Evolutionary conservation across 129 eudicot species (phyloP), one percentile per base, ranked within the genome.

Genomic region (Helichrysum umbraculigerum): DNA sequence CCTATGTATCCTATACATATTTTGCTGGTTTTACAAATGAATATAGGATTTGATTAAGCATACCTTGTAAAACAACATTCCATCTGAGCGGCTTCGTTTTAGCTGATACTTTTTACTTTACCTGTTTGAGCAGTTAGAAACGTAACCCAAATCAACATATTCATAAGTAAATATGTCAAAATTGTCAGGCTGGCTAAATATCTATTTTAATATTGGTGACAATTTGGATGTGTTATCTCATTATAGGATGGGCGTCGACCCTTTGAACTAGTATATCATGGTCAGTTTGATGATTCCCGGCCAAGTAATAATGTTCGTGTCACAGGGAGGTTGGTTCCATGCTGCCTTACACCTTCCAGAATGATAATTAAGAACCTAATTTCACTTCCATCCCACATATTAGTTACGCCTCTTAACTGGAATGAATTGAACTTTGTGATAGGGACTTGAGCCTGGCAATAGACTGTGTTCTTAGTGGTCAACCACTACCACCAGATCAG

Each of bases 281-380:
- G 99, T 28, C 99, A 95, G 76, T 95, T 91, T 85, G 99, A 95
- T 69, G 99, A 95, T 88, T 95, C 99, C 44, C 84, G 97, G 59
- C 97, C 99, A 74, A 89, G 91, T 57, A 95, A 85, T 79, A 91
- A 83, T 78, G 80, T 91, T 62, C 87, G 76, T 50, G 84, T 95
- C 66, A 86, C 91, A 7, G 99, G 97, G 80, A 95, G 99, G 99
- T 94, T 76, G 71, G 73, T 83, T 75, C 66, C 33, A 41, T 66
- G 25, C 41, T 37, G 33, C 58, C 68, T 50, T 70, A 60, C 29
- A 17, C 44, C 39, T 41, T 60, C 69, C 39, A 85, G 12, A 41
- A 70, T 60, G 25, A 66, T 65, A 19, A 57, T 20, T 62, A 35
- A 73, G 63, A 60, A 70, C 67, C 25, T 70, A 22, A 61, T 28